A percentile compares a stretch with the other conserved stretches of the same genome.
phyloP scores from a whole-genome alignment of 2,329 filamentous ascomycete species.

The Chrysoporthe cubensis region DNA sequence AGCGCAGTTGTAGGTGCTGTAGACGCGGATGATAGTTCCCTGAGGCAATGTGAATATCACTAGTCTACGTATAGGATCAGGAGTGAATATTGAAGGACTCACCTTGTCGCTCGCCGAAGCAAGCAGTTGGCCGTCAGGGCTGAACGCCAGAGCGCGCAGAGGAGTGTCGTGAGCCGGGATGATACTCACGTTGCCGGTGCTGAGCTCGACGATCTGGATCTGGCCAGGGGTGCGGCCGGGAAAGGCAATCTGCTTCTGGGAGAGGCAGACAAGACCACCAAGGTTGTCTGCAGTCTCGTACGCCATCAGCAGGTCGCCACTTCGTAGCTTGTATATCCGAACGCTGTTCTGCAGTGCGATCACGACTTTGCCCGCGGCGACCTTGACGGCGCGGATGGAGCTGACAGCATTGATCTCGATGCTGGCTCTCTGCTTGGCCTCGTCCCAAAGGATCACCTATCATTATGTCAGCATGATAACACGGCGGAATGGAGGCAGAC shows the following conservation, averaged over 20 bases:
- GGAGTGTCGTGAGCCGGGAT: constrained; percentile 86
- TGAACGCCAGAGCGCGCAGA: constrained; percentile 78
- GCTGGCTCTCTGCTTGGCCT: constrained; percentile 71
- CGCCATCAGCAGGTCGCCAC: constrained; percentile 67
- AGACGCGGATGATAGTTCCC: constrained; percentile 88
- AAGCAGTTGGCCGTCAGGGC: constrained; percentile 76
- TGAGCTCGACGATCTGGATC: constrained; percentile 82
- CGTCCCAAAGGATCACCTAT: constrained; percentile 88
- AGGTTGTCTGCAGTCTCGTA: constrained; percentile 89
- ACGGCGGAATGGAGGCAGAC: not conserved
- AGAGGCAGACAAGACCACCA: constrained; percentile 78
- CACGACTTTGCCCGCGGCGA: constrained; percentile 76
- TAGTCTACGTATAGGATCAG: not conserved
- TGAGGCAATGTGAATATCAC: constrained; percentile 36
- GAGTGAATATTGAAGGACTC: constrained; percentile 30
- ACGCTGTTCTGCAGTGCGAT: constrained; percentile 83
- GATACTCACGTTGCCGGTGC: constrained; percentile 84
- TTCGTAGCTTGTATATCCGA: constrained; percentile 66
- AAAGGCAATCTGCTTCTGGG: constrained; percentile 75
- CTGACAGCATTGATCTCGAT: constrained; percentile 82
- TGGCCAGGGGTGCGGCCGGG: constrained; percentile 88
- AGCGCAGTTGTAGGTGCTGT: constrained; percentile 77
- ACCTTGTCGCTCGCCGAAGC: constrained; percentile 88
- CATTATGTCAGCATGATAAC: not conserved
- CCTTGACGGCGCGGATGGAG: constrained; percentile 76